phyloP scores from a whole-genome alignment of 306 rosid species.

The Citrullus amarus region DNA sequence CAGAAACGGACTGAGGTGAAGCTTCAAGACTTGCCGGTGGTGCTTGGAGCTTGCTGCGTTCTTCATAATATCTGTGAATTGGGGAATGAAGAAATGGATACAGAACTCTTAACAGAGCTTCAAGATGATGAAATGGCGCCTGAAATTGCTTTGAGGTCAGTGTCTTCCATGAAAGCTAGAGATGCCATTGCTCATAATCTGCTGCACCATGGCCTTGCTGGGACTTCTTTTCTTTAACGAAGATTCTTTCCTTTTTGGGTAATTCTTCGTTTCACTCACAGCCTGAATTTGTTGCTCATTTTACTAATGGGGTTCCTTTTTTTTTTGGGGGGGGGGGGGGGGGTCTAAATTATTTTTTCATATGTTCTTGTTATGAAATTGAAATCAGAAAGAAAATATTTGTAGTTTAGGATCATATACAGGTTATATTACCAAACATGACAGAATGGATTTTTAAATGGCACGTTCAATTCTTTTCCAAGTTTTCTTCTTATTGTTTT shows the following conservation, averaged over 20 bases:
- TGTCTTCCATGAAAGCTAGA: slow-evolving; percentile 52
- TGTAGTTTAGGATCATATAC: slow-evolving; percentile 2
- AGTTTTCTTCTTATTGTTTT: not conserved
- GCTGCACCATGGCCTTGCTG: slow-evolving; percentile 92
- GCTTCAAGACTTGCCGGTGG: slow-evolving; percentile 75
- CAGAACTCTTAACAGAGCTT: slow-evolving; percentile 35
- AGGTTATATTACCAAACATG: not conserved
- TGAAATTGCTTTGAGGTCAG: slow-evolving; percentile 46
- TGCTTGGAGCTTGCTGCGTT: slow-evolving; percentile 94
- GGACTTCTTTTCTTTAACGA: slow-evolving; percentile 56
- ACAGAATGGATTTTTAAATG: not conserved
- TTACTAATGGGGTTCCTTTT: not conserved
- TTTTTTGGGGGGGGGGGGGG: too few relatives aligned
- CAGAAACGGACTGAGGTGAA: slow-evolving; percentile 87
- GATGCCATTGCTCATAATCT: slow-evolving; percentile 93
- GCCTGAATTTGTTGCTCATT: not conserved
- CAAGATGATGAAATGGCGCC: slow-evolving; percentile 77
- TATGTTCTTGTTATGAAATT: not conserved
- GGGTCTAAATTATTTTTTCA: not conserved
- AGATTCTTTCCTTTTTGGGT: not conserved
- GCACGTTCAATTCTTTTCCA: not conserved
- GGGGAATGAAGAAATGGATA: slow-evolving; percentile 54
- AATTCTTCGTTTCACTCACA: not conserved
- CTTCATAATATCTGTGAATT: slow-evolving; percentile 83
- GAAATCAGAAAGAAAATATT: not conserved